A percentile compares a stretch with the other conserved stretches of the same genome.
Evolutionary conservation across 371 early-diverging fungal species (phyloP).

Genomic region (Mortierella sp.): DNA sequence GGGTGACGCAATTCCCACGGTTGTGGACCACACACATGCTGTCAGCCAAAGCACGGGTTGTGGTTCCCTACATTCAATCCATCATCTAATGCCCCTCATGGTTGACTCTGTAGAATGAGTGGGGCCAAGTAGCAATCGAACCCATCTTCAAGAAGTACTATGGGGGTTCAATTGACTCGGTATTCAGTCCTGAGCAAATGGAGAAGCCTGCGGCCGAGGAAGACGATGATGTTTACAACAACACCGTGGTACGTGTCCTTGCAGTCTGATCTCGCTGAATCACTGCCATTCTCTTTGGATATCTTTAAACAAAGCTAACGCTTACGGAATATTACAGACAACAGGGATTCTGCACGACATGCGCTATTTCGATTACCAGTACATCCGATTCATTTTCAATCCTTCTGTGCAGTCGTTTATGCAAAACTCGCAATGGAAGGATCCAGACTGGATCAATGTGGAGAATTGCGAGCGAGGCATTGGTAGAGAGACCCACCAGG

Average conservation of each 20-base stretch:
- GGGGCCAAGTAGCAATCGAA: conserved; percentile 72
- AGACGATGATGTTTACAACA: conserved; percentile 49
- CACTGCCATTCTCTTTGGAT: background rate
- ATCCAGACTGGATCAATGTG: conserved; percentile 71
- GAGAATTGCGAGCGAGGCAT: conserved; percentile 66
- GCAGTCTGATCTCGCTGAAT: no score
- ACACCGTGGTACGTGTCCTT: conserved; percentile 46
- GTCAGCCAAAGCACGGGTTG: no score
- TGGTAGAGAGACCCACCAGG: conserved; percentile 60
- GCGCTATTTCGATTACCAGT: conserved; percentile 81
- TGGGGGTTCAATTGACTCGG: conserved; percentile 73
- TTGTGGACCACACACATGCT: conserved; percentile 1
- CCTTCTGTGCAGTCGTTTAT: conserved; percentile 79
- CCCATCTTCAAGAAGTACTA: conserved; percentile 68
- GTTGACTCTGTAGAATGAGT: conserved; percentile 69
- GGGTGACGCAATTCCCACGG: background rate
- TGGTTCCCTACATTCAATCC: no score
- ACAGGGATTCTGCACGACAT: conserved; percentile 54
- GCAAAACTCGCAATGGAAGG: conserved; percentile 82
- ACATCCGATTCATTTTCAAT: conserved; percentile 87
- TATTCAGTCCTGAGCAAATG: conserved; percentile 66
- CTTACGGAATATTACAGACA: background rate
- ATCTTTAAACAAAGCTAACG: background rate
- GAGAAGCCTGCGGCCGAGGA: conserved; percentile 35
- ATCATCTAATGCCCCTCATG: background rate